These are phyloP conservation scores for Rubroboletus satanas DNA, from an alignment of 768 basidiomycete genomes.

Conservation along the genomic window DNA sequence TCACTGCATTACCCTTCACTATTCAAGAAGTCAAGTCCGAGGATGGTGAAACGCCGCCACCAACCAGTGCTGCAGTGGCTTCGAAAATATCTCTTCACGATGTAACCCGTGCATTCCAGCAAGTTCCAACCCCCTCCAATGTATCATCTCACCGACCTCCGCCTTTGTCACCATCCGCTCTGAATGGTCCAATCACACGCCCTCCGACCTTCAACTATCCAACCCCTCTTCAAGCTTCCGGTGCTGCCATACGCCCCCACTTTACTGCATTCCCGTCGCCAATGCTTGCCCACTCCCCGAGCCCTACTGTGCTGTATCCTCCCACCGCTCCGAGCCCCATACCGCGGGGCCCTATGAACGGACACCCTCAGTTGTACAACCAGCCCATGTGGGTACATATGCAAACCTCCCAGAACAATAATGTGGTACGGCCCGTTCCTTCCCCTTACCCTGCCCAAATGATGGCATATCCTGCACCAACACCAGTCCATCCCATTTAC, in stretches of 20 bases:
- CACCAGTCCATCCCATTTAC: conserved; percentile 46
- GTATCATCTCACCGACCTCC: conserved; percentile 43
- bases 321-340: conserved; percentile 61
- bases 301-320: conserved; percentile 63
- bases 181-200: conserved; percentile 30
- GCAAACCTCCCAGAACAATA: conserved; percentile 42
- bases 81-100: conserved; percentile 79
- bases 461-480: conserved; percentile 61
- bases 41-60: conserved; percentile 77
- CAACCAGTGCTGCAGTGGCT: conserved; percentile 49
- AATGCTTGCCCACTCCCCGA: conserved; percentile 70
- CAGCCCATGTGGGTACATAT: conserved; percentile 66
- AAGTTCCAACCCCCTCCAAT: conserved; percentile 64
- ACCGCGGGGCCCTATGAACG: conserved; percentile 60
- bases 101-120: conserved; percentile 83
- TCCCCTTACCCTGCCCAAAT: conserved; percentile 65
- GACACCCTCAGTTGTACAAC: conserved; percentile 56
- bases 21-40: conserved; percentile 85
- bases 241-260: conserved; percentile 47
- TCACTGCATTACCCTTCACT: conserved; percentile 74
- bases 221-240: conserved; percentile 42
- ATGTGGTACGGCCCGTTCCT: conserved; percentile 50
- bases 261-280: conserved; percentile 64
- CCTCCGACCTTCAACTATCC: conserved; percentile 30
- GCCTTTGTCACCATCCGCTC: conserved; percentile 49